Evolutionary conservation across 805 yeast genomes (phyloP), one percentile per base, ranked within the genome.

Genomic region (Suhomyces sp.): DNA sequence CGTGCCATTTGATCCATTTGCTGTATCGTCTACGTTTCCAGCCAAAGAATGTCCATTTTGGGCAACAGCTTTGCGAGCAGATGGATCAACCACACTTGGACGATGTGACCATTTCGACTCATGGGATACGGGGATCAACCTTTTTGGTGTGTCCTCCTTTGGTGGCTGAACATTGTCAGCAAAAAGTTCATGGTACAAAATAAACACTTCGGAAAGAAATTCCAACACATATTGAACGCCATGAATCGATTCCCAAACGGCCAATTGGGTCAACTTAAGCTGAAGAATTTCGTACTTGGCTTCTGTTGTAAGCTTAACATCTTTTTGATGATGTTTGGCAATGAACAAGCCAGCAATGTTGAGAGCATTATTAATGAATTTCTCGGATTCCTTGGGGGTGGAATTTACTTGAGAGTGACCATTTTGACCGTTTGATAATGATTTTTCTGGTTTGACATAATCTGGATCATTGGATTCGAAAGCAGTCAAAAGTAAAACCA

Each of bases 251-350:
- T 83, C 88, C 34, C 78, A 61, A n/a, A 87, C 63, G 1, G 86
- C 78, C 23, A 88, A 61, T 48, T 83, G 86, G 0, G 95, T 82
- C 58, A 84, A 68, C 47, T 84, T 84, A 53, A 88, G 68, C 52
- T 86, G 85, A 34, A 81, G 52, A 37, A 79, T 71, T 38, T 72
- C 79, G 60, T 73, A 63, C 48, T 73, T 65, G 27, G 57, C 51
- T 21, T 53, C 56, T 6, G 48, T 32, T 4, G 63, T 49, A 18
- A 65, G 41, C 14, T 50, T 46, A 7, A 48, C 40, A 22, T 50
- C 56, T 14, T 41, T 43, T 26, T 57, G 54, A n/a, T 49, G 48
- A 40, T 56, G 51, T 38, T 57, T 58, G 27, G 43, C 36, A 13
- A 64, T 51, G 36, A 44, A 63, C 9, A 63, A 50, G 5, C 54